These are phyloP conservation scores for Penicillium coprophilum DNA, from an alignment of 495 filamentous ascomycete genomes.

Conservation along the genomic window DNA sequence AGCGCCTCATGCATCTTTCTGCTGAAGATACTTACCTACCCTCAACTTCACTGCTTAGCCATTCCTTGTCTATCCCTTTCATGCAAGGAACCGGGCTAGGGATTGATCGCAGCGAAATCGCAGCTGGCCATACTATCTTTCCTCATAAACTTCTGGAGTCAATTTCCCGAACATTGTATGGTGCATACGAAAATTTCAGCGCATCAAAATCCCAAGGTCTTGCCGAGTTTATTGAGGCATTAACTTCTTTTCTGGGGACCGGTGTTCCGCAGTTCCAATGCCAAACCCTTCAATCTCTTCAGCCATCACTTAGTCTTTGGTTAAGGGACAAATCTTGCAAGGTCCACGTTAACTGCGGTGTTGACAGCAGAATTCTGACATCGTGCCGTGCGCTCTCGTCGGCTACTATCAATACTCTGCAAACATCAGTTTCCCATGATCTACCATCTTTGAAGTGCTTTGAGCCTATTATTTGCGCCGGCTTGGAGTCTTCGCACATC, in stretches of 20 bases:
- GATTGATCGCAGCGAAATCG: conserved; percentile 2
- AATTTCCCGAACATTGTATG: conserved; percentile 26
- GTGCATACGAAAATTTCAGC: conserved; percentile 34
- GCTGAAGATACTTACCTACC: conserved; percentile 28
- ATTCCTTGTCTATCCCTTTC: conserved; percentile 38
- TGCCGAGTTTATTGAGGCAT: conserved; percentile 40
- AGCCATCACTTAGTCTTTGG: conserved; percentile 33
- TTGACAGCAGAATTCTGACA: conserved; percentile 38
- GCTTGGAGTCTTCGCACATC: conserved; percentile 56
- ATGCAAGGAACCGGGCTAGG: conserved; percentile 19
- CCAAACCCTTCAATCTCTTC: conserved; percentile 34
- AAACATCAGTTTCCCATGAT: conserved; percentile 39
- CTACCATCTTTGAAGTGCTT: conserved; percentile 44
- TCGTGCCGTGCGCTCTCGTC: conserved; percentile 42
- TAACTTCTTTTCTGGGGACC: conserved; percentile 42
- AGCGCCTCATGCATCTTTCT: conserved; percentile 31
- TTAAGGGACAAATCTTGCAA: conserved; percentile 34
- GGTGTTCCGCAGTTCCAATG: conserved; percentile 32
- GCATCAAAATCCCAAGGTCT: conserved; percentile 23
- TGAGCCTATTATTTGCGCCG: conserved; percentile 54
- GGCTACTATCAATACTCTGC: conserved; percentile 37
- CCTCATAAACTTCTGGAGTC: conserved; percentile 32
- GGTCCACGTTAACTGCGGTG: conserved; percentile 29
- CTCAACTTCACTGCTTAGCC: conserved; percentile 34
- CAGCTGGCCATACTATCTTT: conserved; percentile 12